Evolutionary conservation across 2,329 filamentous ascomycete species (phyloP).

Genomic region (Phyllosticta citribraziliensis): DNA sequence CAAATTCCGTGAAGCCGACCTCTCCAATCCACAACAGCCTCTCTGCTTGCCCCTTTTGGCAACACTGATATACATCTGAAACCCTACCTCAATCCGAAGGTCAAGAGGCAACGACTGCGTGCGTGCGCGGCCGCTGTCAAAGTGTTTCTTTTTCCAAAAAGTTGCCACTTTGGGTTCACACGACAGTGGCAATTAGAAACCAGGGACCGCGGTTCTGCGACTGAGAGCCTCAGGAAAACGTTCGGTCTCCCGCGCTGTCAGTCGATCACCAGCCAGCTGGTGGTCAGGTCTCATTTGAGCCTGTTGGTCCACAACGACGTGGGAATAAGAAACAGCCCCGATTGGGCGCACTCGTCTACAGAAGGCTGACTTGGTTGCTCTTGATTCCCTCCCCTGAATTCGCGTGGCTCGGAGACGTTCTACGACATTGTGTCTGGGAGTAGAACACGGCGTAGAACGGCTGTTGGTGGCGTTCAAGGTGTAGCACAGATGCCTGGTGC

Average conservation of each 20-base stretch:
- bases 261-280: not conserved
- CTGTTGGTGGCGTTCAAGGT: not conserved
- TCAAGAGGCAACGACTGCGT: not conserved
- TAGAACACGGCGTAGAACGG: not conserved
- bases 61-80: too few relatives aligned
- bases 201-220: not conserved
- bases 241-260: not conserved
- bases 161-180: not conserved
- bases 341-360: not conserved
- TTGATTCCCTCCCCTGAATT: not conserved
- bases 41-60: too few relatives aligned
- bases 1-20: not conserved
- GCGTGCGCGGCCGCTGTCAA: not conserved
- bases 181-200: not conserved
- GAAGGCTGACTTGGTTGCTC: not conserved
- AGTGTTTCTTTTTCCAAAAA: not conserved
- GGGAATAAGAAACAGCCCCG: not conserved
- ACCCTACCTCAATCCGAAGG: too few relatives aligned
- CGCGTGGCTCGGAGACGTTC: not conserved
- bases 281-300: not conserved
- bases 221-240: not conserved
- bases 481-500: not conserved
- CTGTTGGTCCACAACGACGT: not conserved
- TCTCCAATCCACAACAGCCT: not conserved
- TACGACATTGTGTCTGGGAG: not conserved